Conservation (phyloP, 768 basidiomycete species). For the Russula dissimulans region DNA sequence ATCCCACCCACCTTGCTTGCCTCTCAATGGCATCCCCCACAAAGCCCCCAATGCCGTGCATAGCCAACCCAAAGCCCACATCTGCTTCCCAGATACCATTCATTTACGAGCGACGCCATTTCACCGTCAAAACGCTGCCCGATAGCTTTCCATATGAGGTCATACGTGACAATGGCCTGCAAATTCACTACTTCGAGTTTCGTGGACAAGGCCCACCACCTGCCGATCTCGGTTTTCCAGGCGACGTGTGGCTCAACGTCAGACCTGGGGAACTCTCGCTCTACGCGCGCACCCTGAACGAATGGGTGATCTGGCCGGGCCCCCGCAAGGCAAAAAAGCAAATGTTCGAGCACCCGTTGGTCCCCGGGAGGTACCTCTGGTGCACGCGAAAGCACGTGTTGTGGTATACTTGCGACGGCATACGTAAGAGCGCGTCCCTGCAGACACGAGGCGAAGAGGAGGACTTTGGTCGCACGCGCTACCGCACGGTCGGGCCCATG, state of each 20-base stretch:
- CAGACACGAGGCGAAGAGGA: slow-evolving; percentile 21
- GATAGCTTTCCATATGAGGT: slow-evolving; percentile 19
- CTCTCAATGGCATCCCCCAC: slow-evolving; percentile 9
- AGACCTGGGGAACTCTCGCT: slow-evolving; percentile 15
- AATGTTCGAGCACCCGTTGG: slow-evolving; percentile 21
- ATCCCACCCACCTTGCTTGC: not conserved
- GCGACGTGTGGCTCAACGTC: slow-evolving; percentile 24
- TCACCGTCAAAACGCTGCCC: slow-evolving; percentile 18
- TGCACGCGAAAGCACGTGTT: slow-evolving; percentile 21
- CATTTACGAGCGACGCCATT: slow-evolving; percentile 18
- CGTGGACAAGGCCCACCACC: slow-evolving; percentile 24
- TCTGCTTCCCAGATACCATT: slow-evolving; percentile 15
- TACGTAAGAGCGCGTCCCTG: slow-evolving; percentile 21
- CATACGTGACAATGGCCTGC: slow-evolving; percentile 18
- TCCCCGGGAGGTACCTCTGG: slow-evolving; percentile 20
- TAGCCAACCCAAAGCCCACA: slow-evolving; percentile 19
- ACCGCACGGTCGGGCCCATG: slow-evolving; percentile 20
- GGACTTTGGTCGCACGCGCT: slow-evolving; percentile 19
- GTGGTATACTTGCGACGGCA: slow-evolving; percentile 21
- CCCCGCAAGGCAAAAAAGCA: slow-evolving; percentile 21
- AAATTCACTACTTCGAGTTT: slow-evolving; percentile 24
- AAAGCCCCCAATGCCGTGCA: slow-evolving; percentile 19
- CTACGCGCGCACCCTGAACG: slow-evolving; percentile 15
- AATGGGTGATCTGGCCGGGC: slow-evolving; percentile 20
- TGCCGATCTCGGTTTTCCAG: slow-evolving; percentile 21